Evolutionary conservation across 2,329 filamentous ascomycete genomes (phyloP).

Genomic region (Fusarium xyrophilum): DNA sequence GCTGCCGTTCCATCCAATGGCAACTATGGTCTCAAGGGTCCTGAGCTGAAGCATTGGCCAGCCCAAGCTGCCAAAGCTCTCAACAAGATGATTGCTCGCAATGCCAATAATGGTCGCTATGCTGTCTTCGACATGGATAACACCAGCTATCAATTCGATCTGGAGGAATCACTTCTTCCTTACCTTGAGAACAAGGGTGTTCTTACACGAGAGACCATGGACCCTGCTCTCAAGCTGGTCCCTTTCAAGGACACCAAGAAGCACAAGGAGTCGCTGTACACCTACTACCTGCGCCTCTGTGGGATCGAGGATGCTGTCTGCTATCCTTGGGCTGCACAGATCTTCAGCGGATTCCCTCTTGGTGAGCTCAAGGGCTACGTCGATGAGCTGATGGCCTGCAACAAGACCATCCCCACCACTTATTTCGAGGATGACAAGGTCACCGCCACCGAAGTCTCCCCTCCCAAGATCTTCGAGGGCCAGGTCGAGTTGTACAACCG

Average conservation of each 20-base stretch:
- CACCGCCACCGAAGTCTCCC: constrained; percentile 41
- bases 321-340: constrained; percentile 53
- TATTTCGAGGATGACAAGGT: constrained; percentile 48
- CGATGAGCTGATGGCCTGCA: constrained; percentile 55
- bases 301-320: constrained; percentile 51
- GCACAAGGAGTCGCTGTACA: constrained; percentile 52
- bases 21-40: constrained; percentile 26
- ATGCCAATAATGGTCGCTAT: constrained; percentile 49
- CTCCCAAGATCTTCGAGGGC: constrained; percentile 49
- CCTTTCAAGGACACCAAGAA: constrained; percentile 51
- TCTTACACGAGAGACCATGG: constrained; percentile 50
- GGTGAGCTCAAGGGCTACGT: constrained; percentile 55
- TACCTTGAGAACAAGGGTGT: constrained; percentile 52
- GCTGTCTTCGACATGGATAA: constrained; percentile 57
- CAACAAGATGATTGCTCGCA: constrained; percentile 48
- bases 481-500: constrained; percentile 54
- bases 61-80: constrained; percentile 45
- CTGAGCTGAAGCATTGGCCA: constrained; percentile 48
- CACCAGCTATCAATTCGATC: constrained; percentile 51
- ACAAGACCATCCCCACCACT: constrained; percentile 46
- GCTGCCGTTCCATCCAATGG: constrained; percentile 10
- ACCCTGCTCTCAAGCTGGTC: constrained; percentile 50
- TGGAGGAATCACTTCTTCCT: constrained; percentile 54
- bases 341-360: constrained; percentile 52
- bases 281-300: constrained; percentile 55